Base-by-base conservation (phyloP, 805 yeast species). In the Yamadazyma olivae region DNA sequence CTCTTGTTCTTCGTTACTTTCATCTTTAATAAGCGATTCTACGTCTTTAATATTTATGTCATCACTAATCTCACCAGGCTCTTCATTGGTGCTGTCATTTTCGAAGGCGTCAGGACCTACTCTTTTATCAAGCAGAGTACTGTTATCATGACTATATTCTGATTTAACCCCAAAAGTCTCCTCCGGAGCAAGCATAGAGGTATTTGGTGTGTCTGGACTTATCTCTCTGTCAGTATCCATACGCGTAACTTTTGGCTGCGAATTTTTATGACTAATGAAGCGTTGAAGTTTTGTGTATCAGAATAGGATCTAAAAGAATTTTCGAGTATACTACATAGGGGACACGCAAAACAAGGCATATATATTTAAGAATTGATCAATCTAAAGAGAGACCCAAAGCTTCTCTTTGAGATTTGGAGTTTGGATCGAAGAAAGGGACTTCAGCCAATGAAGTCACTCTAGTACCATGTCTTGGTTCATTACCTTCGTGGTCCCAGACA, bases 381-480 rank as follows among this genome's bases (percentile, higher is more conserved):
- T 36, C 25, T 9, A 36, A 20, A 9, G 36, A 32, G 12, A 32
- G 21, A 10, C 78, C 77, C 40, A 74, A 56, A 8, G 77, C 65
- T 50, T 74, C 72, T 56, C 81, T 70, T 49, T 74, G 79, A 23
- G 77, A 68, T 49, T 69, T 70, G 3, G 77, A 71, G 3, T 59
- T 50, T 18, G 68, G 65, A 45, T 75, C 79, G 49, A 67, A 76
- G 56, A 36, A 66, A 2, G 82, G 83, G 33, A 57, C 50, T 43
- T 77, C 81, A 15, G 77, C 82, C 41, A 77, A 62, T 1, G 79
- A 54, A 1, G 65, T 56, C 16, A 61, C 66, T 47, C 82, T 70
- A 3, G 74, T 70, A 24, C 76, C 81, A 43, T 75, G 81, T 57
- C 78, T 56, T 8, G 69, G 61, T 34, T 61, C 69, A 30, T 50